Evolutionary conservation across 768 basidiomycete genomes (phyloP).

Genomic region (Leccinum rimulosum): DNA sequence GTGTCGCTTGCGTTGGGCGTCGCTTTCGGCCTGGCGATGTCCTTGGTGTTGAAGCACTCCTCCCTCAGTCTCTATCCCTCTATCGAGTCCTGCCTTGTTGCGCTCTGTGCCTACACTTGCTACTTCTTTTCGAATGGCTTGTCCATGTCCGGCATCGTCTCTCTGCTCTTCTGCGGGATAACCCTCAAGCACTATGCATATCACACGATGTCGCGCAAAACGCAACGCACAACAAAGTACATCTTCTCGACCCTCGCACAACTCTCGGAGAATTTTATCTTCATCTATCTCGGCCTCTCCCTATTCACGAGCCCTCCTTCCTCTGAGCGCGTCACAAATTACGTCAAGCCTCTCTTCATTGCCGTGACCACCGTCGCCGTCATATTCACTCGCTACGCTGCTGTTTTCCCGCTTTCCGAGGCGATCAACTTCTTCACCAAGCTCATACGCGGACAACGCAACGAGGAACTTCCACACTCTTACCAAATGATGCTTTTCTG

Average conservation of each 20-base stretch:
- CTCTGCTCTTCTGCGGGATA: constrained; percentile 96
- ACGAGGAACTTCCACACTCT: constrained; percentile 92
- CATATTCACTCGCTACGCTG: constrained; percentile 90
- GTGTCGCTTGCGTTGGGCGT: constrained; percentile 95
- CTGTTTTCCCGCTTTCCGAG: constrained; percentile 94
- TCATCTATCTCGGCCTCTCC: constrained; percentile 95
- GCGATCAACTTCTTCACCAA: constrained; percentile 90
- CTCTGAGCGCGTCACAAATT: constrained; percentile 71
- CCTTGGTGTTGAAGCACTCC: constrained; percentile 92
- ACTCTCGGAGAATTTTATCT: constrained; percentile 98
- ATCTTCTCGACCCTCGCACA: constrained; percentile 93
- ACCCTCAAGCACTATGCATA: constrained; percentile 99
- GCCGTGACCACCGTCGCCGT: constrained; percentile 88
- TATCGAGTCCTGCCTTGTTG: constrained; percentile 95
- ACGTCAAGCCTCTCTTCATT: constrained; percentile 95
- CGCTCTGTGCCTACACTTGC: constrained; percentile 91
- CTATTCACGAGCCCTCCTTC: constrained; percentile 90
- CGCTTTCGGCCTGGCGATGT: constrained; percentile 85
- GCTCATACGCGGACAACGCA: constrained; percentile 80
- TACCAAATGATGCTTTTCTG: constrained; percentile 99
- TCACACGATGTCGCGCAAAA: constrained; percentile 96
- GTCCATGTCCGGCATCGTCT: constrained; percentile 94
- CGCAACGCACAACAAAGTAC: constrained; percentile 92
- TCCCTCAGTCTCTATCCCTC: constrained; percentile 83
- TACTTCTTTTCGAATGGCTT: constrained; percentile 99